These are phyloP conservation scores for Yamadazyma kanchanaburiensis DNA, from an alignment of 1,139 yeast species.

Conservation along the genomic window DNA sequence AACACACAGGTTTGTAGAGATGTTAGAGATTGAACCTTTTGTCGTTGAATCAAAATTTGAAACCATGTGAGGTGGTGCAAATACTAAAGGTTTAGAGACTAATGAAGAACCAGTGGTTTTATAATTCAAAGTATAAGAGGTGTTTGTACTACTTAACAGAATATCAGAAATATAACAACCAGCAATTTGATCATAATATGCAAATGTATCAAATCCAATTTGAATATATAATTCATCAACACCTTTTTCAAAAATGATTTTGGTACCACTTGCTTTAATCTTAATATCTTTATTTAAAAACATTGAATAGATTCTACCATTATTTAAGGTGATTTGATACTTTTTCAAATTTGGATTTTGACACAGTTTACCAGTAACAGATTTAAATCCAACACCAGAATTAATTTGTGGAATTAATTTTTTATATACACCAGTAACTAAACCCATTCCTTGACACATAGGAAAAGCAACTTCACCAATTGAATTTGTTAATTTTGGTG, in stretches of 20 bases:
- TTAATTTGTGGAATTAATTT: conserved; percentile 47
- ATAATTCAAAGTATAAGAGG: conserved; percentile 49
- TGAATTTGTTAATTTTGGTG: conserved; percentile 15
- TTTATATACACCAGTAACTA: conserved; percentile 55
- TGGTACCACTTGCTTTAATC: conserved; percentile 5
- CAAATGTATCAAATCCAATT: conserved; percentile 39
- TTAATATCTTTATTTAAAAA: conserved; percentile 23
- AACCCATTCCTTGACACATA: conserved; percentile 64
- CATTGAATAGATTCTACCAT: conserved; percentile 46
- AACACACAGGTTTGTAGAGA: conserved; percentile 49
- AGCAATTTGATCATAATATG: conserved; percentile 53
- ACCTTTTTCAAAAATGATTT: conserved; percentile 18
- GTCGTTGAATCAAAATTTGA: conserved; percentile 39
- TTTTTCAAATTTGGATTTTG: conserved; percentile 14
- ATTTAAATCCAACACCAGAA: conserved; percentile 46
- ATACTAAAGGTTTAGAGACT: conserved; percentile 47
- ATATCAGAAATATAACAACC: conserved; percentile 47
- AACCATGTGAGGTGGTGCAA: conserved; percentile 67
- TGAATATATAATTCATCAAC: conserved; percentile 53
- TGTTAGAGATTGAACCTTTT: conserved; percentile 34
- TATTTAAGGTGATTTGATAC: conserved; percentile 10
- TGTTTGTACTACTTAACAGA: conserved; percentile 20
- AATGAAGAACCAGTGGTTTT: conserved; percentile 45
- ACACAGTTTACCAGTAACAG: conserved; percentile 39
- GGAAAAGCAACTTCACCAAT: conserved; percentile 17